Evolutionary conservation across 495 filamentous ascomycete genomes (phyloP), one percentile per base, ranked within the genome.

Genomic region (Podospora didyma): DNA sequence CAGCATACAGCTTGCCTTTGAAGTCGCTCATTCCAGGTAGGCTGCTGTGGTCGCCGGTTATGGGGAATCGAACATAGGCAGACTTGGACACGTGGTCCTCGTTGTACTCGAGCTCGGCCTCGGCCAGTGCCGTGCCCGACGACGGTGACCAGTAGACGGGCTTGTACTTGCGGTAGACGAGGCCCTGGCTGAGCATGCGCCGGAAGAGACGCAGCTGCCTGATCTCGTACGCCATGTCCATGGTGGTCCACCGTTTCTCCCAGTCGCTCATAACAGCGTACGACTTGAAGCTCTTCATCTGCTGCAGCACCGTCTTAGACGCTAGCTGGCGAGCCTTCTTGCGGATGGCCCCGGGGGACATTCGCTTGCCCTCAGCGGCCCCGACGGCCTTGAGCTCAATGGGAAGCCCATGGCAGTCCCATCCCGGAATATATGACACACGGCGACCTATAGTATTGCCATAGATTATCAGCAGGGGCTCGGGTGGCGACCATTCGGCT

Each of bases 381-480:
- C 89, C 88, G 35, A 98, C 82, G n/a, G 93, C 94, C 71, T 96
- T 97, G 41, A 97, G 76, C 78, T 99, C 94, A 72, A 99, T 99
- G 7, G 94, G 94, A 51, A 99, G 78, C 6, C 94, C 94, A 76
- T 99, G 94, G 63, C 94, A 99, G 70, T 99, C 94, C 95, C 95
- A 99, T 28, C 94, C 95, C 3, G 94, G 94, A 4, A 93, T 78
- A 68, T 93, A 99, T n/a, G 85, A 79, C 31, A 97, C 82, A 42
- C 83, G 77, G 65, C 85, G 86, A 14, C 76, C 74, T 75, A 46
- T 9, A 9, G 26, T 3, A 31, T 4, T 3, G 3, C 4, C 26
- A 11, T 17, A 23, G 16, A 20, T n/a, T 19, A 11, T 42, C 1
- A 20, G 28, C n/a, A n/a, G 17, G 47, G 35, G 19, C 23, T 10